Conservation (phyloP, 768 basidiomycete genomes). For the Lactarius tabidus region DNA sequence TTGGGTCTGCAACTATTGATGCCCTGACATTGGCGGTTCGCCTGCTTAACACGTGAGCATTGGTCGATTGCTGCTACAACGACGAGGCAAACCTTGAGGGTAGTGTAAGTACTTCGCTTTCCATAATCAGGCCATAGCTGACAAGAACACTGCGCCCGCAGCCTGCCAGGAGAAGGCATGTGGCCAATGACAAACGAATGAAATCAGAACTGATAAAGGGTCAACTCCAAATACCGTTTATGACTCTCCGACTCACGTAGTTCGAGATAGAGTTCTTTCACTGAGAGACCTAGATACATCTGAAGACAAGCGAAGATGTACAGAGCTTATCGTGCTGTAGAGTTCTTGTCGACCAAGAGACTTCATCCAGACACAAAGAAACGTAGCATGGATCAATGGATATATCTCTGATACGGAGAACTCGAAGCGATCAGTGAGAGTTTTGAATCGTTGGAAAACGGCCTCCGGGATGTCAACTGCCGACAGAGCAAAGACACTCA, state of each 20-base stretch:
- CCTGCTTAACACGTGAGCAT: constrained; percentile 34
- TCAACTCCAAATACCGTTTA: background rate
- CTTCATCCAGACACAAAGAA: constrained; percentile 59
- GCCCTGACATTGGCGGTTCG: constrained; percentile 44
- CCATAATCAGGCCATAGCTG: constrained; percentile 43
- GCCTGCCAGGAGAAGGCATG: constrained; percentile 62
- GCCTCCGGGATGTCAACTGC: constrained; percentile 58
- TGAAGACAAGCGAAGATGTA: constrained; percentile 44
- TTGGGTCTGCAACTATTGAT: constrained; percentile 47
- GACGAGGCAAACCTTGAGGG: constrained; percentile 50
- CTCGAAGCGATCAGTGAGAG: constrained; percentile 38
- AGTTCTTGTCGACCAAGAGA: constrained; percentile 57
- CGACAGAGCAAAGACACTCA: constrained; percentile 56
- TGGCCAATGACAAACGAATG: constrained; percentile 56
- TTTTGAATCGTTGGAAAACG: constrained; percentile 47
- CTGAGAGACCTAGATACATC: constrained; percentile 40
- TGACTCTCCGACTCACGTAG: constrained; percentile 12
- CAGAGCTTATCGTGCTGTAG: constrained; percentile 44
- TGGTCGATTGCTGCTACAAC: background rate
- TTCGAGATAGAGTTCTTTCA: constrained; percentile 25
- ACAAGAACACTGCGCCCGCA: constrained; percentile 51
- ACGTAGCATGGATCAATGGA: constrained; percentile 49
- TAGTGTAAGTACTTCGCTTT: constrained; percentile 46
- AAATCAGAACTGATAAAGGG: constrained; percentile 40
- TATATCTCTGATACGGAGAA: constrained; percentile 43